phyloP scores from a whole-genome alignment of 345 rosid genomes.

The Microcos paniculata region DNA sequence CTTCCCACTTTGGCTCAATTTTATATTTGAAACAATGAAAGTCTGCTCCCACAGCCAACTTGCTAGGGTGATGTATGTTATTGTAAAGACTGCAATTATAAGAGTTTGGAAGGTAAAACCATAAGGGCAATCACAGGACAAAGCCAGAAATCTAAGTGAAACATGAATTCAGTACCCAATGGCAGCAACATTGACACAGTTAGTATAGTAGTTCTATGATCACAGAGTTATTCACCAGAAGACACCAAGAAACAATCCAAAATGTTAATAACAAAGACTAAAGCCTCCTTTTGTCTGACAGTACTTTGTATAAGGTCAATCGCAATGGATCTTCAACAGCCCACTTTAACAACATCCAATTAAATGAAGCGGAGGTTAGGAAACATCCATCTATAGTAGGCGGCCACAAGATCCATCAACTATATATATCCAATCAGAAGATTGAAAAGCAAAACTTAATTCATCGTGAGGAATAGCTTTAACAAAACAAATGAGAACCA shows the following conservation, averaged over 20 bases:
- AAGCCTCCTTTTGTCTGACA: background rate
- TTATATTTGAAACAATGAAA: constrained; percentile 86
- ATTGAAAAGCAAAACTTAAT: background rate
- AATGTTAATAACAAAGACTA: background rate
- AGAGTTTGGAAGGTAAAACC: background rate
- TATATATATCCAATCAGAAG: background rate
- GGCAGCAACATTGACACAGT: background rate
- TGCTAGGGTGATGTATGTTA: constrained; percentile 71
- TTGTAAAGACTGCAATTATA: constrained; percentile 67
- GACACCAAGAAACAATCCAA: background rate
- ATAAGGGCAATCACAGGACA: background rate
- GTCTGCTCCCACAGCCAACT: constrained; percentile 58
- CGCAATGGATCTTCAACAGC: background rate
- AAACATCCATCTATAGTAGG: background rate
- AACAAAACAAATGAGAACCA: too few relatives aligned
- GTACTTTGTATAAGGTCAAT: background rate
- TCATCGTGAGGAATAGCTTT: background rate
- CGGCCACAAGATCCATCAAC: background rate
- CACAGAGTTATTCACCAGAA: background rate
- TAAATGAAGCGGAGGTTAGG: background rate
- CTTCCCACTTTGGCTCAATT: constrained; percentile 97
- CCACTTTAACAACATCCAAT: background rate
- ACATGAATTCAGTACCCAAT: background rate
- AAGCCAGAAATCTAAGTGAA: background rate
- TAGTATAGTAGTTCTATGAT: background rate